These are phyloP conservation scores for Ogataea pini DNA, from an alignment of 805 yeast genomes.

Conservation along the genomic window DNA sequence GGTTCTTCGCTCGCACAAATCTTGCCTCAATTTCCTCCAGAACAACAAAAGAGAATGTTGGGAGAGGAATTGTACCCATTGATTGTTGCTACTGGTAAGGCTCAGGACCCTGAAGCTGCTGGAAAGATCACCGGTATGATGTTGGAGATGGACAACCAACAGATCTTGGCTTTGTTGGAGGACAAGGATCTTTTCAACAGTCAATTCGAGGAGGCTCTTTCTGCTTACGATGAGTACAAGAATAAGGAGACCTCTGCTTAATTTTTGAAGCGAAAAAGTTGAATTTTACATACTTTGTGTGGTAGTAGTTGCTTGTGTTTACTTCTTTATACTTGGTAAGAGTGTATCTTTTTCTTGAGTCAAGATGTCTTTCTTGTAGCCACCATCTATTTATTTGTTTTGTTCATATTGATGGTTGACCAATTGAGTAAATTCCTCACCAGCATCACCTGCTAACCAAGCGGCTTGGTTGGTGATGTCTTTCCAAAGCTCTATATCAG, in stretches of 20 bases:
- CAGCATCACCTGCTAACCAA: constrained; percentile 58
- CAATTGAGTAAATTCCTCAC: constrained; percentile 38
- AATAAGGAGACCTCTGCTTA: constrained; percentile 40
- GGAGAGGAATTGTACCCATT: constrained; percentile 97
- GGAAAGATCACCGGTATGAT: constrained; percentile 99
- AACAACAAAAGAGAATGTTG: constrained; percentile 94
- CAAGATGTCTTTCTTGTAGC: background rate
- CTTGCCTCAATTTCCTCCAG: constrained; percentile 69
- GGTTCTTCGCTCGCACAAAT: constrained; percentile 54
- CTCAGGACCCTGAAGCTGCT: constrained; percentile 90
- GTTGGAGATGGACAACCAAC: constrained; percentile 90
- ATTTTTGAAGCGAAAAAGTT: constrained; percentile 6
- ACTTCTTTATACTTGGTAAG: constrained; percentile 9
- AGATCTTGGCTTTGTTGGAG: constrained; percentile 83
- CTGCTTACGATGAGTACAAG: constrained; percentile 91
- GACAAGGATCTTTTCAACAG: constrained; percentile 86
- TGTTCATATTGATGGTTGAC: constrained; percentile 1
- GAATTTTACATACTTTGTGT: constrained; percentile 8
- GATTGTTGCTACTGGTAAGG: constrained; percentile 83
- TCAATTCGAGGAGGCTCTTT: constrained; percentile 91
- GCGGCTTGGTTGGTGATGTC: constrained; percentile 76
- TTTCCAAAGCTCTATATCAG: constrained; percentile 65
- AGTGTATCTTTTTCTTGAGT: constrained; percentile 3
- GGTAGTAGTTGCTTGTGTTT: constrained; percentile 10
- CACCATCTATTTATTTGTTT: background rate